Evolutionary conservation across 169 alveolate genomes (phyloP).

Genomic region (Cryptosporidium sp.): DNA sequence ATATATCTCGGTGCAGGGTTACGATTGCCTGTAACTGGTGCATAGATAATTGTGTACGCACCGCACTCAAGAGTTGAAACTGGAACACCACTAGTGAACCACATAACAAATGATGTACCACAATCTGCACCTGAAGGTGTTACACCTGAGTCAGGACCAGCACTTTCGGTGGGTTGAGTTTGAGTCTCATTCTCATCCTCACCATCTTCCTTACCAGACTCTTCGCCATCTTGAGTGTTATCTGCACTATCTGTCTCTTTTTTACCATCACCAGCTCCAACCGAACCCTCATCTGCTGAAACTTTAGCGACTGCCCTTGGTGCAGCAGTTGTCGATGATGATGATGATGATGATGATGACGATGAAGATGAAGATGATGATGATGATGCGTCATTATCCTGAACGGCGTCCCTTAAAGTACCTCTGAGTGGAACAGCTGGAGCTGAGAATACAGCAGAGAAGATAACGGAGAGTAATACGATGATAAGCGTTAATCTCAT

Average conservation of each 20-base stretch:
- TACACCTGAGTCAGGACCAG: too few species aligned
- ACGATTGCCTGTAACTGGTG: background rate
- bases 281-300: too few species aligned
- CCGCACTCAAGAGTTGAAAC: slow-evolving; percentile 11
- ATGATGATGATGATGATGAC: background rate
- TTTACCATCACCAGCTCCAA: too few species aligned
- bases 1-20: background rate
- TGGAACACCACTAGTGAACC: background rate
- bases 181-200: too few species aligned
- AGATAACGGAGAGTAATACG: background rate
- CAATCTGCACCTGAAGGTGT: background rate
- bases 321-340: too few species aligned
- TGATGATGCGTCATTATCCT: too few species aligned
- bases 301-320: too few species aligned
- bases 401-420: background rate
- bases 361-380: background rate
- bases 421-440: background rate
- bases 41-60: background rate
- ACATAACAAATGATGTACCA: background rate
- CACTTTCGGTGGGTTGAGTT: too few species aligned
- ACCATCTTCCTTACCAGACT: too few species aligned
- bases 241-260: too few species aligned
- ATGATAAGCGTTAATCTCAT: background rate
- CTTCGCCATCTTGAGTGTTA: too few species aligned
- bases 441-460: background rate